These are phyloP conservation scores for Chloranthus sessilifolius DNA, from an alignment of 164 flowering plant species.

Conservation along the genomic window DNA sequence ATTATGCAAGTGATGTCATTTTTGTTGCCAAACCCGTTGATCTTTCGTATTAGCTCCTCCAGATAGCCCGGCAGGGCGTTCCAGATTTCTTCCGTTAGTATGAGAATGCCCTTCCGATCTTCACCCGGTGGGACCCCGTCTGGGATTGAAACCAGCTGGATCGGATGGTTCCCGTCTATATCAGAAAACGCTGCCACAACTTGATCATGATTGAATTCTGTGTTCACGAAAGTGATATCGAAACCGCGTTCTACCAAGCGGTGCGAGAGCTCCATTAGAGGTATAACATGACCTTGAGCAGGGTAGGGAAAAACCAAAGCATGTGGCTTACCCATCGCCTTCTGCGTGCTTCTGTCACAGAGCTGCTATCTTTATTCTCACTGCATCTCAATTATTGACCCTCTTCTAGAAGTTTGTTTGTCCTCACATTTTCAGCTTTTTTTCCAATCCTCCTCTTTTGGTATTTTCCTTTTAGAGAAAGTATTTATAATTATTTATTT, in stretches of 20 bases:
- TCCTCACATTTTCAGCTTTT: too few species aligned
- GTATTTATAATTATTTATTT: too few species aligned
- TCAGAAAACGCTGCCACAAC: constrained; percentile 11
- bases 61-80: constrained; percentile 12
- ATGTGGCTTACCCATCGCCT: constrained; percentile 10
- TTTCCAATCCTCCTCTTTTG: too few species aligned
- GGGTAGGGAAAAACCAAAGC: constrained; percentile 8
- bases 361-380: too few species aligned
- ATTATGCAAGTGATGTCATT: constrained; percentile 17
- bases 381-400: too few species aligned
- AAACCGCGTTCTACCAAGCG: constrained; percentile 2
- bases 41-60: constrained; percentile 16
- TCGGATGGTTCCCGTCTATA: background rate
- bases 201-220: constrained; percentile 1
- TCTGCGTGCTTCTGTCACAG: too few species aligned
- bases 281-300: constrained; percentile 23
- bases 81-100: background rate
- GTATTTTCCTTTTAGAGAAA: too few species aligned
- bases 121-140: constrained; percentile 10
- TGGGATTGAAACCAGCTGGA: constrained; percentile 20
- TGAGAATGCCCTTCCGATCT: background rate
- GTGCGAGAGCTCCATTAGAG: constrained; percentile 33
- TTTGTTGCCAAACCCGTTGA: constrained; percentile 10
- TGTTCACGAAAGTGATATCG: constrained; percentile 8
- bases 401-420: too few species aligned